phyloP scores from a whole-genome alignment of 495 filamentous ascomycete genomes.

The Terfezia claveryi region DNA sequence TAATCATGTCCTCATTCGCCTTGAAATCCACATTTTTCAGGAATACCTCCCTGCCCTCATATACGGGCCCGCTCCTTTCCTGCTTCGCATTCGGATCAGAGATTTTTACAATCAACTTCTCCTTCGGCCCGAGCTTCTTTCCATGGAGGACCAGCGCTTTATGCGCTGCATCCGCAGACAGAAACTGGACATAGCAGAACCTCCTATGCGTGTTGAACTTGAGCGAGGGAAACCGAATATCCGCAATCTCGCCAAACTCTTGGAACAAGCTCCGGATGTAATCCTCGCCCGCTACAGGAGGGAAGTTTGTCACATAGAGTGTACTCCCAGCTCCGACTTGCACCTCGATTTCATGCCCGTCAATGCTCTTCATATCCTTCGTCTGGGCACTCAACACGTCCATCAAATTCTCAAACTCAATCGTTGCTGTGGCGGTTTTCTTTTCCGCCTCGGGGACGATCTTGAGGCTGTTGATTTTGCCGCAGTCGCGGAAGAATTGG shows the following conservation, averaged over 20 bases:
- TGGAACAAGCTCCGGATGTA: conserved; percentile 59
- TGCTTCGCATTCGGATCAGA: conserved; percentile 63
- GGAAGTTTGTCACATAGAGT: conserved; percentile 79
- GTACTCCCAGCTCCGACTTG: conserved; percentile 50
- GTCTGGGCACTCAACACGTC: conserved; percentile 63
- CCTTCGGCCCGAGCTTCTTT: conserved; percentile 37
- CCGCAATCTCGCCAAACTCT: conserved; percentile 54
- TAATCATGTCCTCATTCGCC: conserved; percentile 43
- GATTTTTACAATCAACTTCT: conserved; percentile 51
- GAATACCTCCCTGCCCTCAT: conserved; percentile 74
- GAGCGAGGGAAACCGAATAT: conserved; percentile 73
- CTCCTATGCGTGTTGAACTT: conserved; percentile 70
- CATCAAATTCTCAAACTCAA: conserved; percentile 66
- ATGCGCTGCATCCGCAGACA: conserved; percentile 36
- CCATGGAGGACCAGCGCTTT: conserved; percentile 51
- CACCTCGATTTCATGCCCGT: conserved; percentile 47
- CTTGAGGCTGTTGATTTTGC: conserved; percentile 54
- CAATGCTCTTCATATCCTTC: conserved; percentile 52
- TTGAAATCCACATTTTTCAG: conserved; percentile 49
- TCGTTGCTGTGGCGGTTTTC: conserved; percentile 42
- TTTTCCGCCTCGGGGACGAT: conserved; percentile 34
- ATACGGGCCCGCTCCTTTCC: conserved; percentile 54
- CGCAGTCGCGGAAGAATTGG: conserved; percentile 79
- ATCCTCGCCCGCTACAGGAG: conserved; percentile 58
- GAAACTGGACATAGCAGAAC: conserved; percentile 87